A percentile compares a stretch with the other conserved stretches of the same genome.
Conservation (phyloP, 768 basidiomycete species). For the Boletus edulis region DNA sequence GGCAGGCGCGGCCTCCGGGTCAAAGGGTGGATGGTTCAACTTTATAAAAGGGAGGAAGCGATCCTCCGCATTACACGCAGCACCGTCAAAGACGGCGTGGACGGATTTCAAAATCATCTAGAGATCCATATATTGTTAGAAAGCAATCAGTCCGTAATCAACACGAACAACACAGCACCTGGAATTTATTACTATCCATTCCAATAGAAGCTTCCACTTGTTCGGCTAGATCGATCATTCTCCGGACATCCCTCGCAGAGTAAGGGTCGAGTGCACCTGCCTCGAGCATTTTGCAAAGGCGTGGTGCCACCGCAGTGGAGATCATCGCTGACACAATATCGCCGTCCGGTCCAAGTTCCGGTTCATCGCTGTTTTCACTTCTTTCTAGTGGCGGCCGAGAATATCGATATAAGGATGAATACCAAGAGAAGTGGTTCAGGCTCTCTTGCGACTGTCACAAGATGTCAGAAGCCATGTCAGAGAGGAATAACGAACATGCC, state of each 20-base stretch:
- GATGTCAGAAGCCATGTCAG: slow-evolving; percentile 1
- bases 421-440: slow-evolving; percentile 86
- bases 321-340: slow-evolving; percentile 88
- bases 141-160: background rate
- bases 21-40: slow-evolving; percentile 51
- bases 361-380: slow-evolving; percentile 44
- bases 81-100: slow-evolving; percentile 48
- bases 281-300: slow-evolving; percentile 69
- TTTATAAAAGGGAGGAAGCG: slow-evolving; percentile 50
- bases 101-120: slow-evolving; percentile 62
- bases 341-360: slow-evolving; percentile 75
- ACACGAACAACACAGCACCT: slow-evolving; percentile 39
- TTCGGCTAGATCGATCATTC: slow-evolving; percentile 72
- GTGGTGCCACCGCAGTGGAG: slow-evolving; percentile 76
- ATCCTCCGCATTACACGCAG: slow-evolving; percentile 49
- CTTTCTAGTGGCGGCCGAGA: slow-evolving; percentile 46
- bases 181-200: slow-evolving; percentile 56
- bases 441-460: slow-evolving; percentile 43
- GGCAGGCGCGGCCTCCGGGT: slow-evolving; percentile 73
- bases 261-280: slow-evolving; percentile 83
- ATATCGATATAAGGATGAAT: slow-evolving; percentile 72
- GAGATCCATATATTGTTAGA: slow-evolving; percentile 10
- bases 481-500: slow-evolving; percentile 39
- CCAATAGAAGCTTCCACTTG: slow-evolving; percentile 78
- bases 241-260: slow-evolving; percentile 58